Evolutionary conservation across 495 filamentous ascomycete species (phyloP).

Genomic region (Neurospora sp.): DNA sequence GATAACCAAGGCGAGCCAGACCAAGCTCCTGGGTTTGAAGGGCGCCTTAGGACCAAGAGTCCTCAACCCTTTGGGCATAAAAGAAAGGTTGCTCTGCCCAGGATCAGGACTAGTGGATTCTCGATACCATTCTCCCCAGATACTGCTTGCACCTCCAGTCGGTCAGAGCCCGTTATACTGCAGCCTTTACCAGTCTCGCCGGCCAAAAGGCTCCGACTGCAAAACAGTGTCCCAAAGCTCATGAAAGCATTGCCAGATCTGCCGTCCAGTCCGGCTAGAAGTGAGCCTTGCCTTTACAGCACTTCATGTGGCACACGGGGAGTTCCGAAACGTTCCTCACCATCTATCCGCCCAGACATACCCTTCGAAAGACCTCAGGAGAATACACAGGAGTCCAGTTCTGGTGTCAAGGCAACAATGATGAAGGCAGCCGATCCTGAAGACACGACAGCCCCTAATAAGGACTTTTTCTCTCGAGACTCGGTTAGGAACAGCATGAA

Average conservation of each 20-base stretch:
- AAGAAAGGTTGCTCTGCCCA: slow-evolving; percentile 4
- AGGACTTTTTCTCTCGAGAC: not conserved
- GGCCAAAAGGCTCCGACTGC: slow-evolving; percentile 33
- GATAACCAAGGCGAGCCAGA: not conserved
- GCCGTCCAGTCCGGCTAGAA: slow-evolving; percentile 14
- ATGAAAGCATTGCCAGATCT: slow-evolving; percentile 42
- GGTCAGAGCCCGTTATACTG: slow-evolving; percentile 19
- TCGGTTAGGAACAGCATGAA: slow-evolving; percentile 7
- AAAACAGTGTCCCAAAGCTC: slow-evolving; percentile 39
- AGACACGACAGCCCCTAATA: not conserved
- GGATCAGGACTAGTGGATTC: slow-evolving; percentile 1
- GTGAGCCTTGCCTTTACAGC: slow-evolving; percentile 2
- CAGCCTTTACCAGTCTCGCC: slow-evolving; percentile 39
- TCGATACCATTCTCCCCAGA: not conserved
- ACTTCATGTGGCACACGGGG: not conserved
- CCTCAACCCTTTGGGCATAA: slow-evolving; percentile 1
- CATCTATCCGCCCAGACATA: not conserved
- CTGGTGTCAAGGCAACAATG: not conserved
- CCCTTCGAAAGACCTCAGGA: not conserved
- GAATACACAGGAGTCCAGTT: not conserved
- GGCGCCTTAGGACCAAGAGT: not conserved
- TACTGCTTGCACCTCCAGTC: not conserved
- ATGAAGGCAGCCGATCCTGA: not conserved
- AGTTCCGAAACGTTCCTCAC: not conserved
- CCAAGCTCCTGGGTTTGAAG: not conserved